A percentile compares a stretch with the other conserved stretches of the same genome.
These are phyloP conservation scores for Linnemannia schmuckeri DNA, from an alignment of 192 early-diverging fungal genomes.

Conservation along the genomic window DNA sequence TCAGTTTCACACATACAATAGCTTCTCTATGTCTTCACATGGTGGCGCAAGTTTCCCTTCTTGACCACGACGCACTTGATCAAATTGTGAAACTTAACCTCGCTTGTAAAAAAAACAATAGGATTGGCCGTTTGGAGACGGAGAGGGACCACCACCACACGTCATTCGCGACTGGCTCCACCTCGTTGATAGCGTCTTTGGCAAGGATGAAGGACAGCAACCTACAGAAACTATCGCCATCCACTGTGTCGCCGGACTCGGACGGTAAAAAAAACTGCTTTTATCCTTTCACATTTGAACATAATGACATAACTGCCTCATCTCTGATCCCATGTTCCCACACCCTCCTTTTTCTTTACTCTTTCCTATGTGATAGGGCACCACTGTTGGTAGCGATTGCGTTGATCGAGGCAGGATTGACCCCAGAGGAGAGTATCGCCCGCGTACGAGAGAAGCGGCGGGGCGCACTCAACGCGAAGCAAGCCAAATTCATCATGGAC, in stretches of 20 bases:
- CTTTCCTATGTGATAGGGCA: conserved; percentile 48
- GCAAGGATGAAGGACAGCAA: conserved; percentile 35
- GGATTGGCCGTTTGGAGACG: conserved; percentile 81
- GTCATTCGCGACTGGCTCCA: conserved; percentile 76
- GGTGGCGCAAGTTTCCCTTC: not conserved
- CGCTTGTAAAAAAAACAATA: conserved; percentile 18
- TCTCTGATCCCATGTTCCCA: not conserved
- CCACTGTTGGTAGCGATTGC: conserved; percentile 83
- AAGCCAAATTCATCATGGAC: conserved; percentile 73
- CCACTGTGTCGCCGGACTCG: conserved; percentile 87
- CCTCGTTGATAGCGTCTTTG: conserved; percentile 70
- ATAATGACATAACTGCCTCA: not conserved
- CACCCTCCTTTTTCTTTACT: not conserved
- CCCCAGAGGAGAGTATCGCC: conserved; percentile 78
- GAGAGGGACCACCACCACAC: conserved; percentile 73
- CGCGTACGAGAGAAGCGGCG: conserved; percentile 79
- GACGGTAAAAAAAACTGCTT: conserved; percentile 62
- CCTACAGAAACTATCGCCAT: conserved; percentile 66
- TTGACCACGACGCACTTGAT: not conserved
- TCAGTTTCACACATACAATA: not conserved
- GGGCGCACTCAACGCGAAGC: conserved; percentile 82
- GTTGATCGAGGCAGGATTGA: conserved; percentile 85
- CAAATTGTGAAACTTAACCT: not conserved
- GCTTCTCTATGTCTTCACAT: too few relatives aligned
- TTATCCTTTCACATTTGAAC: not conserved